These are phyloP conservation scores for Tolypocladium ovalisporum DNA, from an alignment of 2,329 filamentous ascomycete genomes.

Conservation along the genomic window DNA sequence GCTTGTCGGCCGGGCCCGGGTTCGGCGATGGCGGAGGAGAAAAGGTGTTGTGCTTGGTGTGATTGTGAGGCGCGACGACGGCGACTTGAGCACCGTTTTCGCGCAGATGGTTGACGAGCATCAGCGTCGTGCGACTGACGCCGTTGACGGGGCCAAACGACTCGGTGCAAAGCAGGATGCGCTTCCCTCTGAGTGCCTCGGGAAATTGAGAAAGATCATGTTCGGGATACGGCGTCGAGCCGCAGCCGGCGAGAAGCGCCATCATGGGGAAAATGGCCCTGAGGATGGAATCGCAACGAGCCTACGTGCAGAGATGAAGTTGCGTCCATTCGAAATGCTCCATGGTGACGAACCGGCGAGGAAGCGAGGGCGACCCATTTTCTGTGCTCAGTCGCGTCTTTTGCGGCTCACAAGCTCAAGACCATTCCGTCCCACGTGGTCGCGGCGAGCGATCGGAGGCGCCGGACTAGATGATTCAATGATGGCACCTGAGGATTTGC, in stretches of 20 bases:
- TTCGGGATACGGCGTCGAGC: constrained; percentile 8
- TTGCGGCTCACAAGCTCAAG: background rate
- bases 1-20: constrained; percentile 18
- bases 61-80: constrained; percentile 53
- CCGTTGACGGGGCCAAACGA: constrained; percentile 64
- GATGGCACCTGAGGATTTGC: constrained; percentile 8
- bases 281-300: background rate
- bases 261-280: constrained; percentile 5
- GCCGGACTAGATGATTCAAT: background rate
- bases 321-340: background rate
- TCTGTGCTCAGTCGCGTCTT: background rate
- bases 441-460: constrained; percentile 1
- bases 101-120: constrained; percentile 56
- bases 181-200: constrained; percentile 42
- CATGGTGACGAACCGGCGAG: background rate
- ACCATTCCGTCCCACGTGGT: constrained; percentile 13
- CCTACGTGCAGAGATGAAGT: background rate
- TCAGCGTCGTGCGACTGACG: constrained; percentile 60
- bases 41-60: constrained; percentile 43
- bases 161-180: constrained; percentile 57
- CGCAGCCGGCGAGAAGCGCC: constrained; percentile 1
- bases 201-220: constrained; percentile 36
- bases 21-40: constrained; percentile 28
- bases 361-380: constrained; percentile 7
- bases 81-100: constrained; percentile 53